Percentiles rank a stretch among this genome's conserved stretches.
phyloP scores from a whole-genome alignment of 2,329 filamentous ascomycete species.

The Aspergillus ustus region DNA sequence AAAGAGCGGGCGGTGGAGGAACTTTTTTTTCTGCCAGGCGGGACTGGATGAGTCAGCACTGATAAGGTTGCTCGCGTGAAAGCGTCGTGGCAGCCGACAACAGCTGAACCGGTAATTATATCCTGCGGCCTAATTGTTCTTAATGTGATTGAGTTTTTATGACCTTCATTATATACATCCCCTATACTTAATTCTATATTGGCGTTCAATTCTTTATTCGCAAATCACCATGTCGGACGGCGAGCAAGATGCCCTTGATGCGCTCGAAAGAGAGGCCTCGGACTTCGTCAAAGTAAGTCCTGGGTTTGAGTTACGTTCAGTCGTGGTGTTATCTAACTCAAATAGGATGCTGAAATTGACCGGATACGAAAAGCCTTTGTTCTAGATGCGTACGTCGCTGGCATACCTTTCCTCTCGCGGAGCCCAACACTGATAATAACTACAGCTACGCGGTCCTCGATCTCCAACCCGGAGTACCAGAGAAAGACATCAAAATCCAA shows the following conservation, averaged over 20 bases:
- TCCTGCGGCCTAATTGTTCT: not conserved
- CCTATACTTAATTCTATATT: not conserved
- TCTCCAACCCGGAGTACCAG: slow-evolving; percentile 90
- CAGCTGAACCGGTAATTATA: not conserved
- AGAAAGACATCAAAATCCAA: slow-evolving; percentile 90
- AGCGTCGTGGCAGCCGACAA: not conserved
- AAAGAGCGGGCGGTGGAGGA: slow-evolving; percentile 28
- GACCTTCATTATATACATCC: not conserved
- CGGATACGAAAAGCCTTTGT: slow-evolving; percentile 91
- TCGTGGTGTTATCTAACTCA: not conserved
- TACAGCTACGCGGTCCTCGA: slow-evolving; percentile 87
- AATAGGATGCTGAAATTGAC: slow-evolving; percentile 89
- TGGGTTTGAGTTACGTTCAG: not conserved
- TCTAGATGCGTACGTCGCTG: slow-evolving; percentile 65
- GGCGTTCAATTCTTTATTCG: not conserved
- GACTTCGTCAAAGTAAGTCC: slow-evolving; percentile 80
- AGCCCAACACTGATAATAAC: slow-evolving; percentile 7
- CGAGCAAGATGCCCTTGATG: slow-evolving; percentile 77
- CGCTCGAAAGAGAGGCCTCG: slow-evolving; percentile 81
- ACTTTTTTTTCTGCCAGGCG: slow-evolving; percentile 35
- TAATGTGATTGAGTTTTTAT: not conserved
- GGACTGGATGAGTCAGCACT: slow-evolving; percentile 39
- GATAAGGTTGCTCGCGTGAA: slow-evolving; percentile 35
- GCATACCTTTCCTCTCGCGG: not conserved
- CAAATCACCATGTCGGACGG: slow-evolving; percentile 61